Base-by-base conservation (phyloP, 2,329 filamentous ascomycete genomes). In the Chaetomium sp. region DNA sequence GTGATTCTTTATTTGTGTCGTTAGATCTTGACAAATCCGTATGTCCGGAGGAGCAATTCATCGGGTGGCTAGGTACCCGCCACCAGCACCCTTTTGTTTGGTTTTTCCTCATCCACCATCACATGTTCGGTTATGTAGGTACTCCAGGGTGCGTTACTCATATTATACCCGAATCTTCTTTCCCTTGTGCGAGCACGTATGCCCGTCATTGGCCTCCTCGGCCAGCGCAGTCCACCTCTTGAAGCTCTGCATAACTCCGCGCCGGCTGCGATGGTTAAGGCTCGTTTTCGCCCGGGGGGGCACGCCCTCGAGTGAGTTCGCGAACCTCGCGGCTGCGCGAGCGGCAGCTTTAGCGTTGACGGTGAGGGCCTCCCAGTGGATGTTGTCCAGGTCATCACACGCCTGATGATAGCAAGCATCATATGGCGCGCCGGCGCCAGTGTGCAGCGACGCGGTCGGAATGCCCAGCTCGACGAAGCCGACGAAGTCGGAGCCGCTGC, bases 401-500 rank as follows among this genome's bases (percentile, higher is more conserved):
- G 75, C 76, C 31, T 77, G 72, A 70, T 77, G 69, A 72, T 83
- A 75, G 33, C 71, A 72, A 3, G 68, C 60, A 27, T 72, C 70
- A 50, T 57, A 65, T 2, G 69, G 69, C 45, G 77, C 80, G 65
- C 86, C 85, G 1, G 84, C 85, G 3, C 87, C 87, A 3, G 86
- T 88, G 70, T 85, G 85, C 23, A 89, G 77, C 9, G 85, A 85
- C n/a, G 77, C 85, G 49, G 74, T 80, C 21, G 79, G 83, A 70
- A 86, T 87, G 45, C 84, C 82, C 29, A 81, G 77, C 47, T 83
- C 77, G 38, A 85, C 77, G 78, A 89, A 89, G 1, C 83, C 81
- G 13, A 82, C 84, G 68, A 89, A 88, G 71, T 89, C 87, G 8
- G 81, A 85, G 56, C 86, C 82, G 3, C 83, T 85, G 42, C 82